These are phyloP conservation scores for Mucor lusitanicus DNA, from an alignment of 371 early-diverging fungal genomes.

Conservation along the genomic window DNA sequence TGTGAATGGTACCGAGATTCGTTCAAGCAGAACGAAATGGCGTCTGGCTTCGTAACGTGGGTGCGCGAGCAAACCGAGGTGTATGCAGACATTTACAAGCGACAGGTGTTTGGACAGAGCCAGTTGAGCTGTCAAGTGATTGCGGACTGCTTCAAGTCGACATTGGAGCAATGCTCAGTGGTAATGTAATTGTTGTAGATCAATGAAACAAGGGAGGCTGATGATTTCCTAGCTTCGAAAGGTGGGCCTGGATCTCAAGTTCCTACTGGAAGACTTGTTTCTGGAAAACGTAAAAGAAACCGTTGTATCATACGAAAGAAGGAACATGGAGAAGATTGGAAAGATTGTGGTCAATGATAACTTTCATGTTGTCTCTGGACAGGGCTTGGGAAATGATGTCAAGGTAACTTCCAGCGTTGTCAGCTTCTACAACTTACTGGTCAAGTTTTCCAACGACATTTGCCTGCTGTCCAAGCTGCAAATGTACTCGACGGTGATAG, in stretches of 20 bases:
- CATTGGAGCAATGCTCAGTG: constrained; percentile 72
- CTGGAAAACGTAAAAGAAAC: constrained; percentile 70
- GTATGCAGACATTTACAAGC: constrained; percentile 84
- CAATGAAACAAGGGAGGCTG: no score
- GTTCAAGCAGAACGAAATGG: constrained; percentile 86
- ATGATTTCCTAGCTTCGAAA: constrained; percentile 56
- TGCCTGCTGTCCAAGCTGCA: constrained; percentile 67
- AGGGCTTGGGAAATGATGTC: constrained; percentile 53
- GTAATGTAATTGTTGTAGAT: no score
- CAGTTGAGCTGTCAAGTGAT: constrained; percentile 80
- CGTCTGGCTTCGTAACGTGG: constrained; percentile 93
- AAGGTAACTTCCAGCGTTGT: constrained; percentile 61
- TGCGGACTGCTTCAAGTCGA: constrained; percentile 80
- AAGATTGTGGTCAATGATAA: constrained; percentile 66
- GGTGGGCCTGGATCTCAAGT: constrained; percentile 84
- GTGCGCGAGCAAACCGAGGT: constrained; percentile 81
- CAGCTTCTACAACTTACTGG: constrained; percentile 68
- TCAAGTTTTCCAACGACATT: constrained; percentile 80
- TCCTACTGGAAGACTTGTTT: constrained; percentile 81
- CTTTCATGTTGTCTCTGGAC: constrained; percentile 61
- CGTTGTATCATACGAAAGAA: constrained; percentile 63
- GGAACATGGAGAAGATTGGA: constrained; percentile 51
- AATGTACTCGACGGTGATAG: constrained; percentile 51
- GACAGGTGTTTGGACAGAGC: constrained; percentile 82
- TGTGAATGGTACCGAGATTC: constrained; percentile 93